Evolutionary conservation across 768 basidiomycete species (phyloP), one percentile per base, ranked within the genome.

Genomic region (Leccinum pellstonianum): DNA sequence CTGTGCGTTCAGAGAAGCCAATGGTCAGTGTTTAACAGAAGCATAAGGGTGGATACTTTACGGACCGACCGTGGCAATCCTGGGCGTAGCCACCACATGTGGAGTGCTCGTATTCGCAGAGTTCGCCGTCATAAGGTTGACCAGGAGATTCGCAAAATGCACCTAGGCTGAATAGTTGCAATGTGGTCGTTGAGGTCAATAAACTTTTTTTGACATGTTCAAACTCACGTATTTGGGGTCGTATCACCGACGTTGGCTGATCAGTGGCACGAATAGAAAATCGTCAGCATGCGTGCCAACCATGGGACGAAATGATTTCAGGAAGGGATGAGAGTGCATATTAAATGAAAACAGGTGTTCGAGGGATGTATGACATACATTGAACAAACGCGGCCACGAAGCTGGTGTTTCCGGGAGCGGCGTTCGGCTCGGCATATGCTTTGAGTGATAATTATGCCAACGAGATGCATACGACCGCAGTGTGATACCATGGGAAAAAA

Each of bases 131-230:
- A 72, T 79, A 86, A 0, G 78, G 66, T 68, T 91, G 59, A 12
- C 90, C 91, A 6, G 89, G 90, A 56, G 84, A 86, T 68, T 92
- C 86, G 67, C 91, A 93, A 73, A 85, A 87, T 3, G 90, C 86
- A 5, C 89, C 89, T 11, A 76, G 81, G 70, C 72, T 89, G 78
- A 33, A 31, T 27, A 57, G 9, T 7, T 9, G n/a, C 6, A 17
- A 51, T 25, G 27, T 31, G 37, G 5, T 3, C 5, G 19, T 21
- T 23, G 10, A 14, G 21, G 10, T 49, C 15, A 17, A 52, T 43
- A 15, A 21, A 29, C 19, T 25, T 9, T 9, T 31, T 19, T 2
- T 5, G 15, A n/a, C 2, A 8, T 37, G 4, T 37, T 9, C 23
- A 52, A 51, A 77, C 86, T 68, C 59, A 90, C 87, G 87, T 90